Evolutionary conservation across 352 stramenopile species (phyloP), one percentile per base, ranked within the genome.

Genomic region (Ophiocytium majus): DNA sequence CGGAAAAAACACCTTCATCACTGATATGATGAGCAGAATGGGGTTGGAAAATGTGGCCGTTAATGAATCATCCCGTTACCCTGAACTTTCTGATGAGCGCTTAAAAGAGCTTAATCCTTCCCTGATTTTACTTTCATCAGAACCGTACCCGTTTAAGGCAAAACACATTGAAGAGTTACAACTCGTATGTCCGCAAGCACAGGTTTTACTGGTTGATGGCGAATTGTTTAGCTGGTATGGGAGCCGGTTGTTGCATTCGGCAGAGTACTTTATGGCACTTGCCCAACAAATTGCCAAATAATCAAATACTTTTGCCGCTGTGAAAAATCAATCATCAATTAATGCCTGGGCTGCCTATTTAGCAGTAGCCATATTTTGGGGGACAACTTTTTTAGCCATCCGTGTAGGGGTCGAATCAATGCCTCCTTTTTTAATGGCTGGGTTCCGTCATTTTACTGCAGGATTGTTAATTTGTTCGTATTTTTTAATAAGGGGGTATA

Each of bases 221-320:
- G 57, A 71, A 71, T 23, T 71, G 57, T 71, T 71, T 71, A 71
- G 57, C 57, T 71, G 57, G 57, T 71, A 71, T 71, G 57, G 57
- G 28, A 71, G 57, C 57, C 57, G 28, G 23, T 71, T 71, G 57
- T 28, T 71, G 28, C 28, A 23, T 71, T 71, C 28, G 28, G 57
- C 57, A 71, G 57, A 23, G 28, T 71, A 71, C 28, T 28, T 71
- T 28, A 71, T 23, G 28, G 28, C 23, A 71, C 28, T 71, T n/a
- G n/a, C n/a, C n/a, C n/a, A n/a, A n/a, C n/a, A n/a, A n/a, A n/a
- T n/a, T n/a, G n/a, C n/a, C n/a, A n/a, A n/a, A n/a, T n/a, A n/a
- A n/a, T n/a, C n/a, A n/a, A n/a, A n/a, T n/a, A n/a, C n/a, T n/a
- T n/a, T n/a, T n/a, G n/a, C n/a, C n/a, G n/a, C n/a, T n/a, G n/a